Percentiles rank a stretch among this genome's conserved stretches.
phyloP scores from a whole-genome alignment of 345 rosid species.

The Eucalyptus curtisii region DNA sequence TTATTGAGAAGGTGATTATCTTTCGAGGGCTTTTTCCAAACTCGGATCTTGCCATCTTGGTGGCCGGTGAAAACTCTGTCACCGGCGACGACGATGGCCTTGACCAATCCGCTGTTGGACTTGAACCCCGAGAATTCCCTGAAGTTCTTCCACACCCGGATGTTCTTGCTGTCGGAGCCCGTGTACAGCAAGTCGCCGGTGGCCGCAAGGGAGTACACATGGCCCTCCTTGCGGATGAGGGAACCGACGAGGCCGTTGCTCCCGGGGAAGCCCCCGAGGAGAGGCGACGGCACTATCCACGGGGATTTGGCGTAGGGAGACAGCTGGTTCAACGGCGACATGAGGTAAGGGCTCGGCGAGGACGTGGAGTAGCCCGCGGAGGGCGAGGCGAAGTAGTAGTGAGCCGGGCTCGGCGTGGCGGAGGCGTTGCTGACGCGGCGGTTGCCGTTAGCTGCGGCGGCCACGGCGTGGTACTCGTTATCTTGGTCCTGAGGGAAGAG shows the following conservation, averaged over 20 bases:
- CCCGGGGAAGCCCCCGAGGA: neutral
- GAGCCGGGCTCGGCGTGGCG: conserved; percentile 7
- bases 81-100: conserved; percentile 24
- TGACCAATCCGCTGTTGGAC: conserved; percentile 17
- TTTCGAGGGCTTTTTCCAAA: conserved; percentile 23
- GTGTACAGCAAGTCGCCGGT: conserved; percentile 6
- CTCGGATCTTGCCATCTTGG: conserved; percentile 40
- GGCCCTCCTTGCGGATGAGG: conserved; percentile 9
- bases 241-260: conserved; percentile 1
- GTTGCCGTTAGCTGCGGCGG: neutral
- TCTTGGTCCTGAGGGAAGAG: conserved; percentile 1
- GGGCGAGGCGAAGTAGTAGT: neutral
- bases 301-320: conserved; percentile 4
- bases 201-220: conserved; percentile 13
- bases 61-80: conserved; percentile 39
- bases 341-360: conserved; percentile 10
- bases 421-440: conserved; percentile 21
- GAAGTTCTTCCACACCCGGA: conserved; percentile 11
- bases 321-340: conserved; percentile 6
- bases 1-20: neutral
- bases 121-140: conserved; percentile 13
- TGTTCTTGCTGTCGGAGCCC: conserved; percentile 16
- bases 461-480: neutral
- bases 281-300: conserved; percentile 3
- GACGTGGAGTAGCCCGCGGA: conserved; percentile 1